Percentiles rank a stretch among this genome's conserved stretches.
Evolutionary conservation across 331 rosid genomes (phyloP).

Genomic region (Ulmus americana): DNA sequence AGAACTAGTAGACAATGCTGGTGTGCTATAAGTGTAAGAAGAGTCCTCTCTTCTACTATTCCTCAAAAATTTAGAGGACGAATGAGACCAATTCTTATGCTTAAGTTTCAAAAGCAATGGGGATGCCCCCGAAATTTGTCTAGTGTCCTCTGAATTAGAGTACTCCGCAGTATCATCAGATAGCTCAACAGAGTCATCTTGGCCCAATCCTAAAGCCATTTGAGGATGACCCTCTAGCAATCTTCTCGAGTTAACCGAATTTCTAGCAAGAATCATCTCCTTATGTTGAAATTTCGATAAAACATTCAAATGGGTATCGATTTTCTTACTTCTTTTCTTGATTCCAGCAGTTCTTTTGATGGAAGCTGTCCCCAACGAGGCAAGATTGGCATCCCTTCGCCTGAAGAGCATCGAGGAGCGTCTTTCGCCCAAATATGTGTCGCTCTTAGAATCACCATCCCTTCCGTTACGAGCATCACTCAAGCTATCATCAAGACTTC

Average conservation of each 20-base stretch:
- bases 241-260: conserved; percentile 32
- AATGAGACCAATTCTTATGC: conserved; percentile 52
- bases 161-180: conserved; percentile 73
- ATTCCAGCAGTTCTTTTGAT: conserved; percentile 23
- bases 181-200: conserved; percentile 52
- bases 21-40: conserved; percentile 82
- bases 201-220: conserved; percentile 26
- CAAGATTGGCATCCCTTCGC: conserved; percentile 54
- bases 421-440: conserved; percentile 40
- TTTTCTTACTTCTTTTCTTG: conserved; percentile 54
- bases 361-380: conserved; percentile 31
- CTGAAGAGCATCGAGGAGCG: conserved; percentile 47
- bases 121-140: conserved; percentile 48
- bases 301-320: conserved; percentile 40
- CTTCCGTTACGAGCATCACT: conserved; percentile 61
- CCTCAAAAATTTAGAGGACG: conserved; percentile 48
- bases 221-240: conserved; percentile 40
- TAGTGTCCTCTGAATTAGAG: conserved; percentile 57
- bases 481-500: conserved; percentile 53
- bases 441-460: conserved; percentile 54
- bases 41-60: conserved; percentile 59
- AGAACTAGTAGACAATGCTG: conserved; percentile 89
- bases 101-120: conserved; percentile 61
- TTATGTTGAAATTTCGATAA: conserved; percentile 41
- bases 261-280: conserved; percentile 38